Percentiles rank a stretch among this genome's conserved stretches.
Evolutionary conservation across 345 rosid genomes (phyloP).

Genomic region (Eucalyptus marginata): DNA sequence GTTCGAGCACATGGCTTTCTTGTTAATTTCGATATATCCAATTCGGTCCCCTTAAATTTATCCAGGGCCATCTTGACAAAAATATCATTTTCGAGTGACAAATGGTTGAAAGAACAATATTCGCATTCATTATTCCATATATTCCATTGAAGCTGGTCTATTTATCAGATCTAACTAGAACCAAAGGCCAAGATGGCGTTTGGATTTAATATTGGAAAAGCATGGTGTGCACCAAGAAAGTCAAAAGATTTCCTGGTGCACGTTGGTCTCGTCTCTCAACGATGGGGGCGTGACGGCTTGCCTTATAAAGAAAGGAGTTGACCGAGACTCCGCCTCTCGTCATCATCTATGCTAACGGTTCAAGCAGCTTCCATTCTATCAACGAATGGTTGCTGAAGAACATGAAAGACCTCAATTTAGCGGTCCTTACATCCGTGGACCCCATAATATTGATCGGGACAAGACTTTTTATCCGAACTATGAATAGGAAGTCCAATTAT

Average conservation of each 20-base stretch:
- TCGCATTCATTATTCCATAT: neutral
- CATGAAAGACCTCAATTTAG: neutral
- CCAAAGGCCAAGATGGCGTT: neutral
- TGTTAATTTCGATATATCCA: neutral
- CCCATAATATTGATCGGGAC: neutral
- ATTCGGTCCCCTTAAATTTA: neutral
- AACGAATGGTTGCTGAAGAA: neutral
- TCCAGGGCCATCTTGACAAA: neutral
- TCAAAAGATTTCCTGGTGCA: neutral
- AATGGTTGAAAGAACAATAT: neutral
- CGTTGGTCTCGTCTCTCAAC: neutral
- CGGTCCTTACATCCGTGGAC: neutral
- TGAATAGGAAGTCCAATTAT: neutral
- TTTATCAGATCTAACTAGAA: neutral
- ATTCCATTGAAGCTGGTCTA: neutral
- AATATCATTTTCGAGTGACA: neutral
- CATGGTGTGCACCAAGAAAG: neutral
- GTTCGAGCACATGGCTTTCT: neutral
- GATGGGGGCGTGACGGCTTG: neutral
- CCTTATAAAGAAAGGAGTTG: neutral
- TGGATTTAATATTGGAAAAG: neutral
- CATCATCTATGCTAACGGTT: neutral
- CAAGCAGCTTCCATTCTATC: neutral
- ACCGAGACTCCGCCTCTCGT: neutral
- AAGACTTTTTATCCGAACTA: neutral